These are phyloP conservation scores for Melanomma pulvis-pyrius DNA, from an alignment of 495 filamentous ascomycete species.

Conservation along the genomic window DNA sequence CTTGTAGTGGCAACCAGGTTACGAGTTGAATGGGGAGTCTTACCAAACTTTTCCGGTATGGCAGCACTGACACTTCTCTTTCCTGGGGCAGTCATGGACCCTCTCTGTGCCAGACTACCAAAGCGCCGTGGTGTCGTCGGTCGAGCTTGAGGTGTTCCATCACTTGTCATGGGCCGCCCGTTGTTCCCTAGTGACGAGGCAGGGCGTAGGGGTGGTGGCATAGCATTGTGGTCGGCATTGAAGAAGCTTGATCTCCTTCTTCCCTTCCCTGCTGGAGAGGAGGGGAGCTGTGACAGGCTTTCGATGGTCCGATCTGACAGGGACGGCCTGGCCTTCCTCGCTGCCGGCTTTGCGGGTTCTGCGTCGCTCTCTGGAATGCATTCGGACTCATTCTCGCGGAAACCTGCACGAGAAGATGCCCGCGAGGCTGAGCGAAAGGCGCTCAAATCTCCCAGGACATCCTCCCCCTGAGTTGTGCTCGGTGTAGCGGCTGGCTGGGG, in stretches of 20 bases:
- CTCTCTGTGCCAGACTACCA: conserved; percentile 14
- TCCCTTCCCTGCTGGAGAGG: conserved; percentile 58
- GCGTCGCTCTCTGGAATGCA: conserved; percentile 16
- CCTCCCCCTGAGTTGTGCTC: conserved; percentile 15
- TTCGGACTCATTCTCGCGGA: conserved; percentile 35
- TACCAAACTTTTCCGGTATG: too few species aligned
- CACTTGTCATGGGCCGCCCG: conserved; percentile 53
- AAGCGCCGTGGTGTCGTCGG: conserved; percentile 26
- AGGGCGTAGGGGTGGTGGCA: conserved; percentile 59
- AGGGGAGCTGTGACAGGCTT: conserved; percentile 64
- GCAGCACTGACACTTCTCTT: conserved; percentile 42
- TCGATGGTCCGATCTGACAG: conserved; percentile 72
- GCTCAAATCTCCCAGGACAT: conserved; percentile 37
- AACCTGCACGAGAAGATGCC: conserved; percentile 37
- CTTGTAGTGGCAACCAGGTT: too few species aligned
- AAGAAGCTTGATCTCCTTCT: conserved; percentile 65
- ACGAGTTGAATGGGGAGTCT: too few species aligned
- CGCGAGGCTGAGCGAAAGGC: conserved; percentile 37
- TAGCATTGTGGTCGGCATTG: conserved; percentile 55
- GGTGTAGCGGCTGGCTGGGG: conserved; percentile 5
- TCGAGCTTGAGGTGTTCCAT: conserved; percentile 50
- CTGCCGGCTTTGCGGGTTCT: conserved; percentile 21
- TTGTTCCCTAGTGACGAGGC: conserved; percentile 56
- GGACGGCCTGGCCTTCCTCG: conserved; percentile 52
- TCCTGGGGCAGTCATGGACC: conserved; percentile 34